Evolutionary conservation across 2,329 filamentous ascomycete species (phyloP).

Genomic region (Decorospora gaudefroyi): DNA sequence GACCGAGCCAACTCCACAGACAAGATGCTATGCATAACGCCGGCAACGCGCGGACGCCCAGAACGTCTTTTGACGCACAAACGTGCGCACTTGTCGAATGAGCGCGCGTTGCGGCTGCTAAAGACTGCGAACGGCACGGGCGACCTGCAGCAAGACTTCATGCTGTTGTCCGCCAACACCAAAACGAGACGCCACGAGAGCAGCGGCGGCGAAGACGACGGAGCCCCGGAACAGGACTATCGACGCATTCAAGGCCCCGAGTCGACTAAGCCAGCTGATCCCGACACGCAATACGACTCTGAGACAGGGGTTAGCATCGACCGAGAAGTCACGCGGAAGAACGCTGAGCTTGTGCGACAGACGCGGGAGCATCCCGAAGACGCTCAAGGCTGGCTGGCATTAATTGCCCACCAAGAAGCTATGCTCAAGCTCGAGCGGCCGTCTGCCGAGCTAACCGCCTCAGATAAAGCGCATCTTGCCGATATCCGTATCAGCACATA

Average conservation of each 20-base stretch:
- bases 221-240: constrained; percentile 38
- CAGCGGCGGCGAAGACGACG: constrained; percentile 23
- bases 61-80: constrained; percentile 52
- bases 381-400: constrained; percentile 72
- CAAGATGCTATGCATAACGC: constrained; percentile 45
- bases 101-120: constrained; percentile 40
- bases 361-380: constrained; percentile 70
- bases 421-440: constrained; percentile 61
- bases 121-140: constrained; percentile 7
- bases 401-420: constrained; percentile 77
- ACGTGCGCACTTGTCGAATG: constrained; percentile 19
- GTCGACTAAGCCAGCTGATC: constrained; percentile 32
- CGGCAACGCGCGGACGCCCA: constrained; percentile 50
- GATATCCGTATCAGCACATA: constrained; percentile 82
- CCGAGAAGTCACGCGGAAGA: constrained; percentile 54
- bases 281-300: constrained; percentile 45
- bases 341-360: constrained; percentile 64
- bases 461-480: constrained; percentile 70
- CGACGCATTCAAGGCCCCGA: constrained; percentile 43
- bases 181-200: constrained; percentile 31
- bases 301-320: constrained; percentile 27
- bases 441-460: constrained; percentile 55
- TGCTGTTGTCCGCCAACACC: constrained; percentile 26
- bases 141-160: constrained; percentile 35
- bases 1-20: constrained; percentile 66